Evolutionary conservation across 2,329 filamentous ascomycete species (phyloP).

Genomic region (Trichoderma atrobrunneum): DNA sequence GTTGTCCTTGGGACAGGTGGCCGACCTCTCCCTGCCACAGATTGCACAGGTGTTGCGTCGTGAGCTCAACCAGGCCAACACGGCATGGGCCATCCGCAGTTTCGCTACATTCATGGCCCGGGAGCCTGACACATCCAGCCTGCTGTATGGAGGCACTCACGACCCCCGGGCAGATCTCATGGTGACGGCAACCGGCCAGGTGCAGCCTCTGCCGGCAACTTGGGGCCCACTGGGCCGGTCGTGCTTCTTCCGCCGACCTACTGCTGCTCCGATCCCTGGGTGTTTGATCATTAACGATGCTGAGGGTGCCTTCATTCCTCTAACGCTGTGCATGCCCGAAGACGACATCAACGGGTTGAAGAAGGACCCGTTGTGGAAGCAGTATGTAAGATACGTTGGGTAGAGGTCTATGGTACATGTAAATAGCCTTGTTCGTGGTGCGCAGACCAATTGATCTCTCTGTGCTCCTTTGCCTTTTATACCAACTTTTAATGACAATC

Average conservation of each 20-base stretch:
- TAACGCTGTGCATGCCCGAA: neutral
- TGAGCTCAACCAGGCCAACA: neutral
- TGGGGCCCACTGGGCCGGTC: neutral
- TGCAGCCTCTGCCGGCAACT: neutral
- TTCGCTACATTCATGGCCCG: neutral
- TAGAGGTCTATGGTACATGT: neutral
- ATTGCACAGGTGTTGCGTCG: neutral
- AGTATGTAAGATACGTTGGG: neutral
- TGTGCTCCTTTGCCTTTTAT: neutral
- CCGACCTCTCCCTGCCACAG: neutral
- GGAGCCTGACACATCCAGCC: neutral
- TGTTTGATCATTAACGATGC: neutral
- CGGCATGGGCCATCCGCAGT: neutral
- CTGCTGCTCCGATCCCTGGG: neutral
- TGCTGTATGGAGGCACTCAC: neutral
- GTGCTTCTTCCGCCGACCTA: neutral
- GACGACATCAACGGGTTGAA: neutral
- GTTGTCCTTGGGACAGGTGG: neutral
- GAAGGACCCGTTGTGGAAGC: neutral
- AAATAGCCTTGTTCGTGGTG: neutral
- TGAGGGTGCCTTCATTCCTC: neutral
- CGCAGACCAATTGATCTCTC: neutral
- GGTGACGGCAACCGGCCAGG: neutral
- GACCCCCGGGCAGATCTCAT: neutral
- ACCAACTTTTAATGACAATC: neutral